Conservation (phyloP, 2,329 filamentous ascomycete species). For the Tolypocladium endophyticum region DNA sequence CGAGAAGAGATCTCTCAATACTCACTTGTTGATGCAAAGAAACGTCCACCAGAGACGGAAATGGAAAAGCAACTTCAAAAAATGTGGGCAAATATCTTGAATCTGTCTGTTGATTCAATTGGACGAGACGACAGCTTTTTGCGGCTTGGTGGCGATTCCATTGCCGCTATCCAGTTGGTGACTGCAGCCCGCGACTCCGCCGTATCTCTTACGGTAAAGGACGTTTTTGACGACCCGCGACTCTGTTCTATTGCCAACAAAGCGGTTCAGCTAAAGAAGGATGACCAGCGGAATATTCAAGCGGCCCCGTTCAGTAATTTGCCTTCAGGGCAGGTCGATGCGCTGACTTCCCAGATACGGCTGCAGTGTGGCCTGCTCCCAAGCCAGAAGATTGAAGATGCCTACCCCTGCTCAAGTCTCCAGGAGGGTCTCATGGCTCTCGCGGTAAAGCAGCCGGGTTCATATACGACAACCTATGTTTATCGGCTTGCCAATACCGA, state of each 20-base stretch:
- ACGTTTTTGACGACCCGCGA: neutral
- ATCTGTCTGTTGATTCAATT: neutral
- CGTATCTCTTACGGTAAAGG: neutral
- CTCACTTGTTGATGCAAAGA: neutral
- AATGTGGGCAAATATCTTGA: constrained; percentile 2
- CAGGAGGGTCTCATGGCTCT: neutral
- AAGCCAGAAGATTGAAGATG: neutral
- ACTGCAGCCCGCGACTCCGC: neutral
- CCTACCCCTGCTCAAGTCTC: neutral
- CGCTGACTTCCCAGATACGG: neutral
- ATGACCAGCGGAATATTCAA: neutral
- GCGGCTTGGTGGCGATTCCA: constrained; percentile 4
- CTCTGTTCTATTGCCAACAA: neutral
- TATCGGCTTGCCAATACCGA: neutral
- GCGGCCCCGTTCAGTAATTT: neutral
- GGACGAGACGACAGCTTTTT: neutral
- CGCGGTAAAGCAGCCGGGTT: neutral
- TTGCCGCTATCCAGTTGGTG: constrained; percentile 4
- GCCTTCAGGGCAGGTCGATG: neutral
- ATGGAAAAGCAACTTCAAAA: neutral
- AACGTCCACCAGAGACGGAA: constrained; percentile 1
- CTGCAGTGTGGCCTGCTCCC: neutral
- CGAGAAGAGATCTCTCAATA: neutral
- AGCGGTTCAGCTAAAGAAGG: neutral
- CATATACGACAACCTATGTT: neutral